Base-by-base conservation (phyloP, 164 flowering plant species). In the Tetrastigma voinierianum region DNA sequence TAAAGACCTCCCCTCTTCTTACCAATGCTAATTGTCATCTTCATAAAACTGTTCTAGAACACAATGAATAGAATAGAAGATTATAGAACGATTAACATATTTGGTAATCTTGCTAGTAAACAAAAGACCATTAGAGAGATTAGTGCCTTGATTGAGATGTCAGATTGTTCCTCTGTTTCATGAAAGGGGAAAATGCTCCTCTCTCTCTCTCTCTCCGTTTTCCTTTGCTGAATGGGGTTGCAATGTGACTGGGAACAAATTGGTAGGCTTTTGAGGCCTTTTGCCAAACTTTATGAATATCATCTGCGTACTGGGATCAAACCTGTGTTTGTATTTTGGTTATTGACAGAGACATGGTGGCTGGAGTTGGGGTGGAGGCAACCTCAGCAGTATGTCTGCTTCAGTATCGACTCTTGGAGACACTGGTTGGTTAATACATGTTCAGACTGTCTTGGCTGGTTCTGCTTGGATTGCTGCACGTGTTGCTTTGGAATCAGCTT, bases 381-480 rank as follows among this genome's bases (percentile, higher is more conserved):
- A 89, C 78, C 84, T 96, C 45, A 96, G 99, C 82, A 90, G 98
- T 68, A 96, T 96, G 99, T 93, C 99, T 76, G 98, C 99, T 64
- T 96, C 99, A 57, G 99, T 93, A 67, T 88, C 97, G 49, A 87
- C 96, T 13, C 95, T 96, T 51, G 99, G 99, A 51, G 99, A 96
- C 69, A 96, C 84, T 82, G 98, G 97, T 66, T 96, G 99, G 99
- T 78, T 96, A 76, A 86, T 81, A 77, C 99, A 96, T 80, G 85
- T 96, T 67, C 99, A 96, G 66, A 86, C 74, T 76, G 82, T 96
- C 59, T 72, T 96, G 70, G 98, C 99, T 77, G 99, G 99, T 72
- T 90, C 98, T 51, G 96, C 96, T 67, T 96, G 99, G 99, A 96
- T 96, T 82, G 99, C 99, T 83, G 99, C 97, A 51, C 98, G 94